A percentile compares a stretch with the other conserved stretches of the same genome.
Conservation (phyloP, 1,139 yeast species). For the Zygoascus meyerae region DNA sequence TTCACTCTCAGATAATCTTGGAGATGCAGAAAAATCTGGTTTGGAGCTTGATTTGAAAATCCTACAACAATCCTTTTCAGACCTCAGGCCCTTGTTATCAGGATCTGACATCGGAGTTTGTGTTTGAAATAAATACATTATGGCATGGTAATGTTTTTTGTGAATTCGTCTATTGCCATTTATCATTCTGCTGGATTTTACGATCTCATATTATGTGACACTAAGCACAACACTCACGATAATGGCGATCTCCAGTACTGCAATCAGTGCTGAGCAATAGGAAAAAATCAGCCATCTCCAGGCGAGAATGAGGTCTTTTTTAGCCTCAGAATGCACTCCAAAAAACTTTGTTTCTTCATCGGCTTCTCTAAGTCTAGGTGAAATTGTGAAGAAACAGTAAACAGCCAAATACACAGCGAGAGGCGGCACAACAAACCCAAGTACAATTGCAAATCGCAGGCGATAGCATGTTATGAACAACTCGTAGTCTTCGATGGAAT, state of each 20-base stretch:
- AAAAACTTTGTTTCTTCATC: not conserved
- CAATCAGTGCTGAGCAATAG: not conserved
- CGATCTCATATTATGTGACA: too few species aligned
- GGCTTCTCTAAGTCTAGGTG: not conserved
- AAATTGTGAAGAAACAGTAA: not conserved
- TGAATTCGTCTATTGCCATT: too few species aligned
- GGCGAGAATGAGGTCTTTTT: not conserved
- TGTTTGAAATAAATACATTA: too few species aligned
- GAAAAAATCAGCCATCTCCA: not conserved
- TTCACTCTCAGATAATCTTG: too few species aligned
- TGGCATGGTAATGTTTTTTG: too few species aligned
- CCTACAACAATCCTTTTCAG: too few species aligned
- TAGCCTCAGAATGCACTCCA: not conserved
- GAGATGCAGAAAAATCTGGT: too few species aligned
- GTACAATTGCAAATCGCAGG: not conserved
- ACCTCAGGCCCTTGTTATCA: too few species aligned
- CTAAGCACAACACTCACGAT: not conserved
- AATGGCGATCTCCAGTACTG: not conserved
- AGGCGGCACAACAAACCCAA: not conserved
- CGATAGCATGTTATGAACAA: not conserved
- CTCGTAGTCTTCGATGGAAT: not conserved
- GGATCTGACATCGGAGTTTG: too few species aligned
- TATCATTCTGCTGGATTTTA: too few species aligned
- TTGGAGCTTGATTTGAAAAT: too few species aligned
- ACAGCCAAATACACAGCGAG: not conserved